Evolutionary conservation across 1,284 basidiomycete species (phyloP).

Genomic region (Ganoderma multipileum): DNA sequence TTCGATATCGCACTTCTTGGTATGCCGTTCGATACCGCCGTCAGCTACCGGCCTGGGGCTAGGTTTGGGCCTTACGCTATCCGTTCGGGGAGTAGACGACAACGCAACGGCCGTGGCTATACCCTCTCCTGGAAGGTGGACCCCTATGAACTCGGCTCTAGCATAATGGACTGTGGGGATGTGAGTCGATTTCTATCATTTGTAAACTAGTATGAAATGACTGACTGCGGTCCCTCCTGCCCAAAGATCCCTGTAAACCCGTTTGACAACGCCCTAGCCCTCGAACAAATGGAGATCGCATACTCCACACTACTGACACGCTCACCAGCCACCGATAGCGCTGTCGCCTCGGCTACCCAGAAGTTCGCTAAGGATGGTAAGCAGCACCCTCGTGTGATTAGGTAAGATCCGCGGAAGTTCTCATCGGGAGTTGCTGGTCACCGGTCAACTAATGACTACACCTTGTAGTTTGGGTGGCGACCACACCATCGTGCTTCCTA

Average conservation of each 20-base stretch:
- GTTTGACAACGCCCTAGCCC: conserved; percentile 77
- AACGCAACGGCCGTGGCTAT: conserved; percentile 61
- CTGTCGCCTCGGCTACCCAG: conserved; percentile 19
- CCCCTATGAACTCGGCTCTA: conserved; percentile 64
- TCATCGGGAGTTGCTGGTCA: background rate
- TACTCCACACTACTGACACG: conserved; percentile 73
- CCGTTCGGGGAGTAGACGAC: conserved; percentile 76
- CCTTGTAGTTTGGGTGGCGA: conserved; percentile 72
- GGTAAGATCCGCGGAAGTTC: conserved; percentile 40
- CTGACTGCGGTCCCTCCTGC: background rate
- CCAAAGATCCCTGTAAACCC: conserved; percentile 69
- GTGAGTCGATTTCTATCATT: conserved; percentile 43
- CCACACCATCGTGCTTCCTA: conserved; percentile 81
- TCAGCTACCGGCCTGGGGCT: conserved; percentile 76
- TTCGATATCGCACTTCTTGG: conserved; percentile 84
- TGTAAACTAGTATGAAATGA: background rate
- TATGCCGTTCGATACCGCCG: conserved; percentile 82
- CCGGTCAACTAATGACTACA: background rate
- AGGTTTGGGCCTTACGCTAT: conserved; percentile 86
- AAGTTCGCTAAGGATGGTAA: conserved; percentile 57
- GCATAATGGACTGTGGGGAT: conserved; percentile 84
- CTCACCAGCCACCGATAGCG: conserved; percentile 46
- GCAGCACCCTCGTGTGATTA: conserved; percentile 73
- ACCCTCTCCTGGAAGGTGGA: conserved; percentile 73
- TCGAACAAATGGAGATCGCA: conserved; percentile 82